Evolutionary conservation across 148 eudicot species (phyloP), one percentile per base, ranked within the genome.

Genomic region (Drosera capensis): DNA sequence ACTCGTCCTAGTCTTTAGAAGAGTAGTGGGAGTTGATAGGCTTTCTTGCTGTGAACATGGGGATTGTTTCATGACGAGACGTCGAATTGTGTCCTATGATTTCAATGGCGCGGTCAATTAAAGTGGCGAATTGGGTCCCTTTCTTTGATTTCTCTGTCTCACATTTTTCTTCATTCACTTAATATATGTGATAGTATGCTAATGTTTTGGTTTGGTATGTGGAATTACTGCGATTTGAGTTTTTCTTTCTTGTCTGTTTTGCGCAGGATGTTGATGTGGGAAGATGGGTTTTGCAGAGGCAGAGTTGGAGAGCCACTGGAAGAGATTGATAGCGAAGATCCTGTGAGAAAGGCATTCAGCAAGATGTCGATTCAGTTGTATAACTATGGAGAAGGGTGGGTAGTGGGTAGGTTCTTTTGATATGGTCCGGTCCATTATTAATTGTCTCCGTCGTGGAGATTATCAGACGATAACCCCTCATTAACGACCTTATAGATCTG

Each of bases 331-430:
- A 68, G 74, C 13, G 96, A 82, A 46, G 96, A 87, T 77, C 94
- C 78, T 46, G 86, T 87, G 49, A 68, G 82, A 36, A 87, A 79
- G 64, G 67, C 96, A 54, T 87, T 87, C 94, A 87, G 96, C 90
- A 87, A 87, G 62, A 87, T 87, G 94, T 87, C 96, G 40, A 87
- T 87, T 66, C 96, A 87, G 74, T 64, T 87, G 52, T 87, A 87
- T 77, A 87, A 87, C 67, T 87, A 87, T 68, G 96, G 96, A 82
- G 96, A 87, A 87, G 96, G 96, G 96, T 87, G 94, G 96, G 96
- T 87, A 72, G 72, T 82, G 43, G 96, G 96, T 87, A 77, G 78
- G 88, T 82, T 64, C 60, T 71, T 62, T 62, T 60, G 20, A 25
- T 58, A n/a, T 52, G 35, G 24, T 40, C 26, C 11, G 6, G 7